Conservation (phyloP, 768 basidiomycete species). For the Leccinum boreale region DNA sequence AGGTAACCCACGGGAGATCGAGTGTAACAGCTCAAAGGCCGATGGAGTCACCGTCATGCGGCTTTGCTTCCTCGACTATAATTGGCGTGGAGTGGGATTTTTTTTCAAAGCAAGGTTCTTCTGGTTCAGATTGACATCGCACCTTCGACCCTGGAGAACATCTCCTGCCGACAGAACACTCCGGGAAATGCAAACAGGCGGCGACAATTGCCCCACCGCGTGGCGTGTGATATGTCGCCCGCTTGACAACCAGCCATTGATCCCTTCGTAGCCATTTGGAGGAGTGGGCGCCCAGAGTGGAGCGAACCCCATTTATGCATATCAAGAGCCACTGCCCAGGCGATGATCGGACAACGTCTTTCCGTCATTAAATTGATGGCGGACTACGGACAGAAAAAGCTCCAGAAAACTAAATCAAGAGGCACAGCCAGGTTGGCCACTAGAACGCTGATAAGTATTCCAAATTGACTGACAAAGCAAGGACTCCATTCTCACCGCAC, state of each 20-base stretch:
- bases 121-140: neutral
- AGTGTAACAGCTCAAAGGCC: neutral
- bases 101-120: neutral
- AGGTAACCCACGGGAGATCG: neutral
- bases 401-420: neutral
- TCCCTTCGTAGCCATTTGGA: neutral
- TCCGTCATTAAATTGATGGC: neutral
- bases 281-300: neutral
- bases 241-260: neutral
- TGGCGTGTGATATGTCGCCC: neutral
- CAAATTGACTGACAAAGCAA: constrained; percentile 10
- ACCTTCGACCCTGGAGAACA: neutral
- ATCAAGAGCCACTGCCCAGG: neutral
- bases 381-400: neutral
- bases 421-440: neutral
- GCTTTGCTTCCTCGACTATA: neutral
- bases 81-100: neutral
- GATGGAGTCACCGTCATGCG: constrained; percentile 4
- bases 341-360: constrained; percentile 5
- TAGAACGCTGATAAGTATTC: neutral
- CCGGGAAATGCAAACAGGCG: neutral
- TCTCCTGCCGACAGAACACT: neutral
- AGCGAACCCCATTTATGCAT: constrained; percentile 2
- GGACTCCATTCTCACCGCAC: neutral
- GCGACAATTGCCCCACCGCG: neutral